phyloP scores from a whole-genome alignment of 768 basidiomycete species.

The Psilocybe subaeruginosa region DNA sequence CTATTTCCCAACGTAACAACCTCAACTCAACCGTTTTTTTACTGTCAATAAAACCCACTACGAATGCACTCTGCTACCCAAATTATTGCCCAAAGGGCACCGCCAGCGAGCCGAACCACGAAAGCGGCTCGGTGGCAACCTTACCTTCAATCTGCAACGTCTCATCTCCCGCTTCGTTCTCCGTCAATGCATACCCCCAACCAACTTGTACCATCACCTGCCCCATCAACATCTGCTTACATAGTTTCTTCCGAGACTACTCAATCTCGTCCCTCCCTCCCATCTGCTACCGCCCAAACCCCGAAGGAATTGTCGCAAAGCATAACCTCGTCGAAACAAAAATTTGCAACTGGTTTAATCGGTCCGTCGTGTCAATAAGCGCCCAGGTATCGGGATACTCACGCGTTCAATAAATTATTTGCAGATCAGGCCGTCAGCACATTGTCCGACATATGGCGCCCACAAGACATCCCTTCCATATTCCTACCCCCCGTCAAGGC shows the following conservation, averaged over 20 bases:
- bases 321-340: slow-evolving; percentile 53
- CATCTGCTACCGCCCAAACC: slow-evolving; percentile 26
- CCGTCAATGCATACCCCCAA: slow-evolving; percentile 64
- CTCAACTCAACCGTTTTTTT: slow-evolving; percentile 31
- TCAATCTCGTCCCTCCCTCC: slow-evolving; percentile 21
- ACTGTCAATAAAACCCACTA: slow-evolving; percentile 5
- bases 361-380: slow-evolving; percentile 49
- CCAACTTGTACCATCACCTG: slow-evolving; percentile 53
- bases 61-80: slow-evolving; percentile 47
- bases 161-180: slow-evolving; percentile 38
- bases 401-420: neutral
- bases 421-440: slow-evolving; percentile 81
- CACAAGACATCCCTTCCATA: slow-evolving; percentile 68
- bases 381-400: neutral
- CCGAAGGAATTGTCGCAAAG: slow-evolving; percentile 35
- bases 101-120: slow-evolving; percentile 55
- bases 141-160: slow-evolving; percentile 51
- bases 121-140: slow-evolving; percentile 75
- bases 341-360: slow-evolving; percentile 69
- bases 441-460: slow-evolving; percentile 79
- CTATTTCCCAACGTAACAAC: slow-evolving; percentile 26
- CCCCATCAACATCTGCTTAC: slow-evolving; percentile 33
- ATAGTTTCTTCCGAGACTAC: slow-evolving; percentile 35
- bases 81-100: slow-evolving; percentile 71
- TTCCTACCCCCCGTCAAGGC: slow-evolving; percentile 31